phyloP scores from a whole-genome alignment of 805 yeast species.

The Candida nonsorbophila region DNA sequence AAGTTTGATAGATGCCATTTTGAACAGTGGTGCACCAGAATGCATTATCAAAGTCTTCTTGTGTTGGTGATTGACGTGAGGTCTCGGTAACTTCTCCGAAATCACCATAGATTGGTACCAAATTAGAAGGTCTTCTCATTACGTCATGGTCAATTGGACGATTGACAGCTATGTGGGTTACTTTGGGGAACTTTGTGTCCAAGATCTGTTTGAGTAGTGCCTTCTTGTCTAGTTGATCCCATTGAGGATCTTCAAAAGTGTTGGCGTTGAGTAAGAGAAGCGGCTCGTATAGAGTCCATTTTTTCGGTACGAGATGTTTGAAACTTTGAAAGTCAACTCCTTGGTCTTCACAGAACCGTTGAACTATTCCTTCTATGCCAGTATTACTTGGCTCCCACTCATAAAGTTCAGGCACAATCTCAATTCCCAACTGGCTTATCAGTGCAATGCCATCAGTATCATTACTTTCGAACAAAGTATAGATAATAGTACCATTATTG shows the following conservation, averaged over 20 bases:
- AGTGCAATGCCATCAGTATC: too few species aligned
- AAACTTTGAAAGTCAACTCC: slow-evolving; percentile 1
- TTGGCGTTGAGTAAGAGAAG: slow-evolving; percentile 51
- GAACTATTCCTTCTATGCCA: not conserved
- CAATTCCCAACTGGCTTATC: too few species aligned
- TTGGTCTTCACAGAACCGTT: not conserved
- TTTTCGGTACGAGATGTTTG: slow-evolving; percentile 37
- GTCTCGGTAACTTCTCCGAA: slow-evolving; percentile 53
- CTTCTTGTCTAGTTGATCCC: slow-evolving; percentile 18
- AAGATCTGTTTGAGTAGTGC: slow-evolving; percentile 10
- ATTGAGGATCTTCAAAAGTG: slow-evolving; percentile 36
- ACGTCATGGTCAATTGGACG: slow-evolving; percentile 52
- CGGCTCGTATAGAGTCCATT: slow-evolving; percentile 65
- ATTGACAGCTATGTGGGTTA: slow-evolving; percentile 66
- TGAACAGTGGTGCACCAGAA: slow-evolving; percentile 72
- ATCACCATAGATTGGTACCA: slow-evolving; percentile 58
- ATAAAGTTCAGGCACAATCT: not conserved
- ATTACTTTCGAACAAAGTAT: too few species aligned
- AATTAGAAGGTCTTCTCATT: slow-evolving; percentile 60
- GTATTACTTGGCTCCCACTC: slow-evolving; percentile 3
- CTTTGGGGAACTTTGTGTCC: slow-evolving; percentile 8
- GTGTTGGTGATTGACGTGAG: slow-evolving; percentile 29
- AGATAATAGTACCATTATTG: too few species aligned
- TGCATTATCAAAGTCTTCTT: slow-evolving; percentile 42
- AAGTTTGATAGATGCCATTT: slow-evolving; percentile 69